Base-by-base conservation (phyloP, 495 filamentous ascomycete species). In the Penicillium argentinense region DNA sequence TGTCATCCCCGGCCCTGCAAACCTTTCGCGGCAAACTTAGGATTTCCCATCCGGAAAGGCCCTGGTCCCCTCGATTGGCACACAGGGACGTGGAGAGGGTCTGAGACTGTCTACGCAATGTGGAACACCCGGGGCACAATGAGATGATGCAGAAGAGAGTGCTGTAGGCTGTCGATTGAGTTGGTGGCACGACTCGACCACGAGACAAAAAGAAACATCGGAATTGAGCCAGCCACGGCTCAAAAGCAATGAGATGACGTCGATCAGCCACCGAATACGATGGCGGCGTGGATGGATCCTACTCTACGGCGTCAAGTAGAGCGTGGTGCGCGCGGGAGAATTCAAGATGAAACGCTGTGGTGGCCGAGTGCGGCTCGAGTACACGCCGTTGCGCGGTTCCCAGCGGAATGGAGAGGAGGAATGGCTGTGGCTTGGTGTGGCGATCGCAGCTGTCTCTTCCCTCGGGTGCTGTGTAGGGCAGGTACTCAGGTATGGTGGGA, bases 361-460 rank as follows among this genome's bases (percentile, higher is more conserved):
- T 7, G 41, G 18, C 26, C 38, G 37, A 27, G 23, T 42, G 47
- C 51, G 48, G 50, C 51, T 58, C 42, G 40, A 44, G 47, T 47
- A 32, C 32, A 36, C 51, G 34, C 34, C 49, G 56, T 59, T 56
- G 52, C 56, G 30, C 47, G 44, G 57, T 54, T 42, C 32, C 21
- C 29, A 42, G 22, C 47, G 56, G 55, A 57, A 54, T 19, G 36
- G 5, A 19, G 9, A 16, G 11, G 38, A 23, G 45, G 49, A 55
- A 48, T 43, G 38, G 33, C 41, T 54, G 40, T 54, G 39, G 39
- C 45, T 45, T 42, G 7, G 21, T 23, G 17, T 14, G 25, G 16
- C 18, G 25, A 39, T 39, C 26, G 41, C 26, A 7, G 38, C 23
- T 34, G 44, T 12, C n/a, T n/a, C n/a, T n/a, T n/a, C n/a, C n/a